Evolutionary conservation across 345 rosid genomes (phyloP).

Genomic region (Citrus cavaleriei): DNA sequence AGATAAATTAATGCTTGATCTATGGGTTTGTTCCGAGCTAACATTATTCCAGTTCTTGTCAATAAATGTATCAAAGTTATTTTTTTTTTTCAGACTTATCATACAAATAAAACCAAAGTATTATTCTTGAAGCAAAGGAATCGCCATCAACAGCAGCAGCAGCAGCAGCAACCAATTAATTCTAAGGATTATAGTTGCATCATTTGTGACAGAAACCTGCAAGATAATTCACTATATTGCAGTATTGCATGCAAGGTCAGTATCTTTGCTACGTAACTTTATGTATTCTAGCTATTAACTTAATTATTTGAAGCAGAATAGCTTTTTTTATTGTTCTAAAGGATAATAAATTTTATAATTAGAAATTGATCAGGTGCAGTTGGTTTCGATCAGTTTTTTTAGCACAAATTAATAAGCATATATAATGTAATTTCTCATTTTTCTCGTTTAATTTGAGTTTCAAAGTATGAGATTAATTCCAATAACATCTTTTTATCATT

Average conservation of each 20-base stretch:
- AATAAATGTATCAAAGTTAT: background rate
- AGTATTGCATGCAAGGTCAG: constrained; percentile 34
- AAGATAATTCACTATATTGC: constrained; percentile 32
- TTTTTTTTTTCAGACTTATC: constrained; percentile 18
- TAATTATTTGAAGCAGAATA: no score
- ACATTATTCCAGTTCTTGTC: background rate
- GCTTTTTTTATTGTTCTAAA: background rate
- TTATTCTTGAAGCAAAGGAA: constrained; percentile 35
- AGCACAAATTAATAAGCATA: no score
- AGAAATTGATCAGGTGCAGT: no score
- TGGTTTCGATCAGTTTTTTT: no score
- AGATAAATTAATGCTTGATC: background rate
- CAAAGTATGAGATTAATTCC: background rate
- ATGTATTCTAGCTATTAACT: no score
- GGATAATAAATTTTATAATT: background rate
- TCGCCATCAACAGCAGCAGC: constrained; percentile 8
- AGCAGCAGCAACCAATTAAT: background rate
- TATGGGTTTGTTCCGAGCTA: background rate
- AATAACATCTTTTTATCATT: background rate
- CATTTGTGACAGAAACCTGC: constrained; percentile 24
- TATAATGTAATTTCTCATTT: no score
- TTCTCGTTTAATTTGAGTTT: no score
- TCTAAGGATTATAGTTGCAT: constrained; percentile 21
- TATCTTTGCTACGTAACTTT: background rate
- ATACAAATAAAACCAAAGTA: constrained; percentile 30